Evolutionary conservation across 192 early-diverging fungal genomes (phyloP).

Genomic region (Mortierella claussenii): DNA sequence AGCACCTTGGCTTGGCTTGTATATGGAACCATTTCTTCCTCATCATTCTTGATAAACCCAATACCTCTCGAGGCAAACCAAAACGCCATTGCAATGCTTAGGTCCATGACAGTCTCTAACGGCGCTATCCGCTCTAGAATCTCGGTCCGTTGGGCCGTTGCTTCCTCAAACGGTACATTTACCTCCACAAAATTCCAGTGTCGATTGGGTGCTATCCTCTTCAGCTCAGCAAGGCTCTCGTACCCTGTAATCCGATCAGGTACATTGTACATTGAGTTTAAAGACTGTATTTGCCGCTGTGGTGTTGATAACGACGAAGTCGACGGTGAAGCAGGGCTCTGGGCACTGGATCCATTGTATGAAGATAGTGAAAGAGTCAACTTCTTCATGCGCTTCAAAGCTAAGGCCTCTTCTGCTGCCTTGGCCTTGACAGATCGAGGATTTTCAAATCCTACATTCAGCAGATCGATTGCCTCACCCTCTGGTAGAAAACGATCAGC

Average conservation of each 20-base stretch:
- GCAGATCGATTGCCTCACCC: conserved; percentile 85
- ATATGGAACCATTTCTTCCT: conserved; percentile 56
- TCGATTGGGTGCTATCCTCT: conserved; percentile 70
- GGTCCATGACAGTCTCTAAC: conserved; percentile 92
- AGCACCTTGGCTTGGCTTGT: conserved; percentile 79
- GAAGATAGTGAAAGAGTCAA: conserved; percentile 3
- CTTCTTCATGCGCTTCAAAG: conserved; percentile 34
- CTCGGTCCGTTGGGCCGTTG: conserved; percentile 58
- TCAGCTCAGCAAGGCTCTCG: conserved; percentile 61
- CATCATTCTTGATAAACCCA: conserved; percentile 57
- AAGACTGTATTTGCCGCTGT: neutral
- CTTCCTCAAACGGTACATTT: conserved; percentile 84
- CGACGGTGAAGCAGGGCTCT: neutral
- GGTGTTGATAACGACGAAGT: too few relatives aligned
- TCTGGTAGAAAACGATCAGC: conserved; percentile 75
- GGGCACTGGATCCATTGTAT: conserved; percentile 1
- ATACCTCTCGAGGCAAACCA: conserved; percentile 94
- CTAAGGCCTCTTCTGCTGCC: conserved; percentile 45
- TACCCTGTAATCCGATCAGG: conserved; percentile 50
- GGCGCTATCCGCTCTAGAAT: conserved; percentile 84
- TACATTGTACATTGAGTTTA: conserved; percentile 28
- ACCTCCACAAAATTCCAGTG: conserved; percentile 92
- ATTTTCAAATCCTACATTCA: conserved; percentile 98
- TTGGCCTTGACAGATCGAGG: conserved; percentile 70
- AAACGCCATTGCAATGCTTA: conserved; percentile 95